phyloP scores from a whole-genome alignment of 106 monocot species.

The Dendrobium chrysotoxum region DNA sequence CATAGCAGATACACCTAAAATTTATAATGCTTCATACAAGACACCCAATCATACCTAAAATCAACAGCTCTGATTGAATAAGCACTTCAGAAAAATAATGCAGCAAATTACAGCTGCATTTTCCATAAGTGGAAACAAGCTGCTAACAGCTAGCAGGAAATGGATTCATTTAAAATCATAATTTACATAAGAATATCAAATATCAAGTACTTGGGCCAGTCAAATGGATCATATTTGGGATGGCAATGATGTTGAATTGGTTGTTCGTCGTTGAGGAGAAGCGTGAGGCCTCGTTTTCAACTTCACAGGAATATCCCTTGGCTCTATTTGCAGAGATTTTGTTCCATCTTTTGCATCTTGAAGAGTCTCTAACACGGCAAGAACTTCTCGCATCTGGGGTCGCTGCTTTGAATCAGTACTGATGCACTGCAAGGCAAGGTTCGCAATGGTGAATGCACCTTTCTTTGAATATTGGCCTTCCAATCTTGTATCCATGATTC shows the following conservation, averaged over 20 bases:
- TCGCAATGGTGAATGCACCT: constrained; percentile 44
- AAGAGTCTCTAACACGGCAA: constrained; percentile 49
- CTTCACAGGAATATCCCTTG: neutral
- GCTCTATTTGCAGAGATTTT: constrained; percentile 2
- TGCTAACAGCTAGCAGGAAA: neutral
- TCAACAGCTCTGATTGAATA: too few relatives aligned
- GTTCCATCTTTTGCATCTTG: constrained; percentile 31
- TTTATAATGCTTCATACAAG: too few relatives aligned
- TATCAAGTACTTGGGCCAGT: too few relatives aligned
- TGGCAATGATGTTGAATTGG: neutral
- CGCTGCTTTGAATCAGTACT: constrained; percentile 46
- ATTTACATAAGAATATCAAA: neutral
- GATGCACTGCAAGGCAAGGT: constrained; percentile 60
- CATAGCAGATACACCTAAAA: too few relatives aligned
- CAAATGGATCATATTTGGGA: neutral
- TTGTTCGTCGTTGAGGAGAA: neutral
- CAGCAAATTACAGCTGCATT: neutral
- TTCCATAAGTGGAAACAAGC: neutral
- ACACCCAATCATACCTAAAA: too few relatives aligned
- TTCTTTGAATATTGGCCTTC: constrained; percentile 75
- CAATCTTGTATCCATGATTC: constrained; percentile 73
- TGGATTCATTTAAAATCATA: neutral
- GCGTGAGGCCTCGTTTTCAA: neutral
- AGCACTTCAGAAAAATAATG: neutral
- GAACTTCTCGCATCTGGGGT: constrained; percentile 71